Evolutionary conservation across 2,329 filamentous ascomycete genomes (phyloP).

Genomic region (Boeremia lycopersici): DNA sequence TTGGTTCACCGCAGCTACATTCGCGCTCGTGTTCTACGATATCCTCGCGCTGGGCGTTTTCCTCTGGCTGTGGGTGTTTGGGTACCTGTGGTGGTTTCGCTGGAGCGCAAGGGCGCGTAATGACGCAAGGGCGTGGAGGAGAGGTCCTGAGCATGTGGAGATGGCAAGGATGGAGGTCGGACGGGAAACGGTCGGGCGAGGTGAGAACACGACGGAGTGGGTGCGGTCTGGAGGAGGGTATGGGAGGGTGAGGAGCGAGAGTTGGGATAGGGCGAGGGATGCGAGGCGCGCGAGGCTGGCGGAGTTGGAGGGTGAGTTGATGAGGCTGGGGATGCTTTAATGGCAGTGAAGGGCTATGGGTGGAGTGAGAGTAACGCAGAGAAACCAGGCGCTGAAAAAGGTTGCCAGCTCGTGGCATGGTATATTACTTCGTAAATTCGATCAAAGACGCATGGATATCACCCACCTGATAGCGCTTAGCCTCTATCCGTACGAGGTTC

Average conservation of each 20-base stretch:
- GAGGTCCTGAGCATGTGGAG: neutral
- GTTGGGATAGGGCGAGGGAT: neutral
- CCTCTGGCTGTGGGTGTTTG: slow-evolving; percentile 21
- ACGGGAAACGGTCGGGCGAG: neutral
- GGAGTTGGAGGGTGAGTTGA: slow-evolving; percentile 31
- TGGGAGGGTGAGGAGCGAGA: neutral
- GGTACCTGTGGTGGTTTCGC: slow-evolving; percentile 11
- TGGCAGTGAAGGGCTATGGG: neutral
- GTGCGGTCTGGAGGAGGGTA: neutral
- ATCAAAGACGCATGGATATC: neutral
- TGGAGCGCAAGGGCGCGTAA: neutral
- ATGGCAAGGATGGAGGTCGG: neutral
- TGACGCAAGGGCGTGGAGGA: neutral
- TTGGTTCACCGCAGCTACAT: slow-evolving; percentile 16
- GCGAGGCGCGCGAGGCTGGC: slow-evolving; percentile 6
- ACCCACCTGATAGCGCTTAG: too few species aligned
- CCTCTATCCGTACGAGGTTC: too few species aligned
- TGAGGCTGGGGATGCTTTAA: slow-evolving; percentile 29
- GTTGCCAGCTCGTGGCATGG: neutral
- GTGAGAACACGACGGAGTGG: slow-evolving; percentile 1
- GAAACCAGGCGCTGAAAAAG: neutral
- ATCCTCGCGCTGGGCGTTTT: slow-evolving; percentile 15
- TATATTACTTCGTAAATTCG: neutral
- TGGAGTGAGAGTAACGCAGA: neutral
- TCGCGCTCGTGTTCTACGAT: slow-evolving; percentile 29